A percentile compares a stretch with the other conserved stretches of the same genome.
Evolutionary conservation across 805 yeast species (phyloP).

Genomic region (Ogataea trehalophila): DNA sequence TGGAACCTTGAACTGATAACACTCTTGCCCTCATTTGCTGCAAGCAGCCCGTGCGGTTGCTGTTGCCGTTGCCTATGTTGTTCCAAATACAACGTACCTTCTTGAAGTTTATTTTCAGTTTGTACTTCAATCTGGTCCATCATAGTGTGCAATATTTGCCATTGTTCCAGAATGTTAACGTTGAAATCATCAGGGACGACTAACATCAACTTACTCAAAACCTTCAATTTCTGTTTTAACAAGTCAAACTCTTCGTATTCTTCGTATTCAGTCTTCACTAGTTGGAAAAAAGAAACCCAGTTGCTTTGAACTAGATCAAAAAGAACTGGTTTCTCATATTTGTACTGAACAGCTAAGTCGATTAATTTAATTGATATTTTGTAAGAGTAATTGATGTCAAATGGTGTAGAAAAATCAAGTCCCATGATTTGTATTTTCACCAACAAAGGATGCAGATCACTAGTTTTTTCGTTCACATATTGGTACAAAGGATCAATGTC

Average conservation of each 20-base stretch:
- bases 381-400: conserved; percentile 58
- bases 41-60: too few relatives aligned
- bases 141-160: conserved; percentile 45
- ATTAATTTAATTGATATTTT: conserved; percentile 36
- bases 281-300: conserved; percentile 76
- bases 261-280: conserved; percentile 46
- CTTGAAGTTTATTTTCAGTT: not conserved
- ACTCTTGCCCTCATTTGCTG: conserved; percentile 2
- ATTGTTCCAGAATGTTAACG: conserved; percentile 53
- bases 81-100: not conserved
- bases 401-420: conserved; percentile 62
- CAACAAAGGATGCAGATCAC: conserved; percentile 23
- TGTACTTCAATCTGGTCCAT: conserved; percentile 25
- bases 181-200: conserved; percentile 53
- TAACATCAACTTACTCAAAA: conserved; percentile 48
- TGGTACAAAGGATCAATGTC: conserved; percentile 4
- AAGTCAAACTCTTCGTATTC: conserved; percentile 6
- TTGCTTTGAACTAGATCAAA: conserved; percentile 25
- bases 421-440: conserved; percentile 36
- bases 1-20: conserved; percentile 26
- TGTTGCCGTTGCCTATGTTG: not conserved
- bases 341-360: conserved; percentile 17
- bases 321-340: conserved; percentile 6
- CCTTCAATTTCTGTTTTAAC: conserved; percentile 39
- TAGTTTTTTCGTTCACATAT: conserved; percentile 5